Conservation (phyloP, 371 early-diverging fungal species). For the Phascolomyces articulosus region DNA sequence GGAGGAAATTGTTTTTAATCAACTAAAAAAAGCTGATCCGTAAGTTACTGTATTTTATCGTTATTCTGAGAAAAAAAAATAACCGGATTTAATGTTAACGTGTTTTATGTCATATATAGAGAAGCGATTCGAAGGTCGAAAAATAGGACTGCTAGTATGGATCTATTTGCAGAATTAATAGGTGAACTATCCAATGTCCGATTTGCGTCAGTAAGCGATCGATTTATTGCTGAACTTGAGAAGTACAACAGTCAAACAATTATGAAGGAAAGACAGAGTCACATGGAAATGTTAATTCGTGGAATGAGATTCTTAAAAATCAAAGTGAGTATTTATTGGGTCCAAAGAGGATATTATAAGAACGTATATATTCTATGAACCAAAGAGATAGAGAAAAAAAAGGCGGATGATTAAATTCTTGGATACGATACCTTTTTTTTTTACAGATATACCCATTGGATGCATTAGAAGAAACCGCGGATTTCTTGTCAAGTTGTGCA, state of each 20-base stretch:
- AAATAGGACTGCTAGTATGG: constrained; percentile 88
- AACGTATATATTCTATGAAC: too few species aligned
- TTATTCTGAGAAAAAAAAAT: not conserved
- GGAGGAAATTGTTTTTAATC: constrained; percentile 92
- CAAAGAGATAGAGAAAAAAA: too few species aligned
- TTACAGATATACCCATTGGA: constrained; percentile 87
- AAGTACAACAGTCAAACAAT: constrained; percentile 62
- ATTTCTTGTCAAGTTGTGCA: constrained; percentile 88
- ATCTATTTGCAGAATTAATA: constrained; percentile 86
- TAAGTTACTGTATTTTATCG: constrained; percentile 42
- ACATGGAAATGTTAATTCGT: constrained; percentile 85
- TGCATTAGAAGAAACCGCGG: constrained; percentile 90
- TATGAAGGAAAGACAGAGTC: constrained; percentile 72
- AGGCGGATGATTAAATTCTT: not conserved
- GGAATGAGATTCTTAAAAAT: constrained; percentile 90
- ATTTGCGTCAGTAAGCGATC: constrained; percentile 92
- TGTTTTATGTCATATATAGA: too few species aligned
- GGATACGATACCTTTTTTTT: not conserved
- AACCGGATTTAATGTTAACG: too few species aligned
- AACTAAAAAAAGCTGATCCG: constrained; percentile 88
- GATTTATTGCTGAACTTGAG: constrained; percentile 89
- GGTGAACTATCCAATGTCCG: constrained; percentile 86
- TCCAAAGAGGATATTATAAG: too few species aligned
- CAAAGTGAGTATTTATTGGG: constrained; percentile 60
- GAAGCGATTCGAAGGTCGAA: constrained; percentile 76